Percentiles rank a stretch among this genome's conserved stretches.
phyloP scores from a whole-genome alignment of 2,329 filamentous ascomycete genomes.

The Daldinia sp. region DNA sequence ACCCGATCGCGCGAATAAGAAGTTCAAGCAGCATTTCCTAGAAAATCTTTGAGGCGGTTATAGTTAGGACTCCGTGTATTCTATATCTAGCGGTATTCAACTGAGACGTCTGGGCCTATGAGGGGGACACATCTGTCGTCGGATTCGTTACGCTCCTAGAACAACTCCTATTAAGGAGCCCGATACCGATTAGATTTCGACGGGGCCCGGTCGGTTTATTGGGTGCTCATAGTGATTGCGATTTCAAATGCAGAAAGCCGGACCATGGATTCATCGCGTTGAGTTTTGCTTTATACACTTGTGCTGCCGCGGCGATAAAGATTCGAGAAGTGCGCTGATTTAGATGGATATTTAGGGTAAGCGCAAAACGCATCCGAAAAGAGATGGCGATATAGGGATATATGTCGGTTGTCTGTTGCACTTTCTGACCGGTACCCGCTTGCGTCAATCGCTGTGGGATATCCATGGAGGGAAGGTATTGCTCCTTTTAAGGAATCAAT shows the following conservation, averaged over 20 bases:
- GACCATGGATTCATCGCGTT: not conserved
- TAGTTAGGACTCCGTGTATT: not conserved
- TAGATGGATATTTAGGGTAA: not conserved
- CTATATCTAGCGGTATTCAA: not conserved
- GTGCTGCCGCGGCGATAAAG: not conserved
- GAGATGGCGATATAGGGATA: not conserved
- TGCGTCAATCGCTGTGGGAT: not conserved
- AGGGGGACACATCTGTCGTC: not conserved
- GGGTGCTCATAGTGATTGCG: not conserved
- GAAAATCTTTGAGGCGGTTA: conserved; percentile 69
- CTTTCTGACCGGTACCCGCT: not conserved
- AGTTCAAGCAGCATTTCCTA: conserved; percentile 87
- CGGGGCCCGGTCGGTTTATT: not conserved
- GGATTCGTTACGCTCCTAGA: not conserved
- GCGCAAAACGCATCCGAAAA: not conserved
- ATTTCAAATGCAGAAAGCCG: not conserved
- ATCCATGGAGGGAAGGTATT: not conserved
- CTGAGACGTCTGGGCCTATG: not conserved
- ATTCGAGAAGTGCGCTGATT: not conserved
- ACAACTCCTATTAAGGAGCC: not conserved
- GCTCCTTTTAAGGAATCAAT: too few species aligned
- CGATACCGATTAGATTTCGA: not conserved
- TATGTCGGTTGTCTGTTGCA: not conserved
- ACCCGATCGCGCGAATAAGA: conserved; percentile 85
- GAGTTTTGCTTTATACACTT: too few species aligned